Evolutionary conservation across 441 rosid species (phyloP).

Genomic region (Populus tomentosa): DNA sequence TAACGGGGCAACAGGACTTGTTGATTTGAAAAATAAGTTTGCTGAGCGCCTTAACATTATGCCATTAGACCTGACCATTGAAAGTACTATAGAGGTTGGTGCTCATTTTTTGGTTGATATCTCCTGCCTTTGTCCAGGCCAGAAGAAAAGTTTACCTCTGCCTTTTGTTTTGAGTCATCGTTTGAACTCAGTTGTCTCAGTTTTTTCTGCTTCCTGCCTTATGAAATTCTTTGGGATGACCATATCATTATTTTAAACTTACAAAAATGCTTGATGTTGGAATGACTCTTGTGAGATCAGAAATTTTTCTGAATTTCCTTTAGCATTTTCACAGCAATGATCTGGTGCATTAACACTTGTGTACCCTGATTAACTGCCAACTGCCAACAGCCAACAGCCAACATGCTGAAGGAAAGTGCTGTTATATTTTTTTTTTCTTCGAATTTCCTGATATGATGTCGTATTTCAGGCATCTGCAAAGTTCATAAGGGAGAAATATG

Average conservation of each 20-base stretch:
- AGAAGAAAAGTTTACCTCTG: not conserved
- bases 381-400: not conserved
- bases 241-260: not conserved
- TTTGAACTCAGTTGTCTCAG: not conserved
- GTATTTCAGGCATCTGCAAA: slow-evolving; percentile 62
- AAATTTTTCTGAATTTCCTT: not conserved
- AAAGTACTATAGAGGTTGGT: slow-evolving; percentile 75
- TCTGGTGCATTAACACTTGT: not conserved
- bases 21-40: slow-evolving; percentile 57
- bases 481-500: slow-evolving; percentile 50
- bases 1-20: slow-evolving; percentile 49
- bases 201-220: not conserved
- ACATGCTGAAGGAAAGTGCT: not conserved
- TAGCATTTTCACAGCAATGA: not conserved
- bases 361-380: not conserved
- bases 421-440: not conserved
- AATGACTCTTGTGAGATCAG: not conserved
- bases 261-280: not conserved
- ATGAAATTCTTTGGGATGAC: not conserved
- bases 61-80: slow-evolving; percentile 57
- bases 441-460: slow-evolving; percentile 4
- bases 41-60: slow-evolving; percentile 58
- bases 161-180: not conserved
- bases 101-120: not conserved
- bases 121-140: not conserved